A percentile compares a stretch with the other conserved stretches of the same genome.
These are phyloP conservation scores for Coffea humblotiana DNA, from an alignment of 305 asterid genomes.

Conservation along the genomic window DNA sequence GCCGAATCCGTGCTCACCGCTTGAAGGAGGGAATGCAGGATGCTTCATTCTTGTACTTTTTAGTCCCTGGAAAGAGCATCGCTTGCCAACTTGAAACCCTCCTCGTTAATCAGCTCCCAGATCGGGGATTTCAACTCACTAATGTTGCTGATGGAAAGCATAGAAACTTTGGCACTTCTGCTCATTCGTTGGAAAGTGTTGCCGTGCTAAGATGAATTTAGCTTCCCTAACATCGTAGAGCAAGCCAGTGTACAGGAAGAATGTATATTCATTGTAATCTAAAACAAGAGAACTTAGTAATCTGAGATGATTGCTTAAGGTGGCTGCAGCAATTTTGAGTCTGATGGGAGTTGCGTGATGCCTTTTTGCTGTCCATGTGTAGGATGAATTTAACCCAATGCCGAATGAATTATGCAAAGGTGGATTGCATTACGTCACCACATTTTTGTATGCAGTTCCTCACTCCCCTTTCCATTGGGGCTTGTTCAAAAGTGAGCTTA, in stretches of 20 bases:
- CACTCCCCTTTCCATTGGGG: no score
- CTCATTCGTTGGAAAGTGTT: slow-evolving; percentile 42
- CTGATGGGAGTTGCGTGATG: slow-evolving; percentile 34
- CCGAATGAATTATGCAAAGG: no score
- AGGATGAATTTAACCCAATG: neutral
- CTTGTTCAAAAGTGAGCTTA: no score
- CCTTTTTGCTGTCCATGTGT: neutral
- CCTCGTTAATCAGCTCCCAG: slow-evolving; percentile 85
- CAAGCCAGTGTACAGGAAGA: slow-evolving; percentile 20
- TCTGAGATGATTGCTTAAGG: slow-evolving; percentile 9
- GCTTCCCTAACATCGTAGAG: neutral
- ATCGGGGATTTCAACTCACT: slow-evolving; percentile 58
- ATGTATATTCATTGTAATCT: slow-evolving; percentile 11
- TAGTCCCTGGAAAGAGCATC: slow-evolving; percentile 83
- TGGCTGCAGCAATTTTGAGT: slow-evolving; percentile 58
- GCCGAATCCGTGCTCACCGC: slow-evolving; percentile 81
- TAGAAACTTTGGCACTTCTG: slow-evolving; percentile 78
- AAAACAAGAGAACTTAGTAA: neutral
- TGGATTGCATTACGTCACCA: neutral
- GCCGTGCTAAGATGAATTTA: slow-evolving; percentile 41
- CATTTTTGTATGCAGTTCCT: no score
- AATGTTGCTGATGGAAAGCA: slow-evolving; percentile 92
- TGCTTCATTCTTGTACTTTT: slow-evolving; percentile 64
- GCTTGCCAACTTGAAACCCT: slow-evolving; percentile 94
- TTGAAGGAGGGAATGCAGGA: slow-evolving; percentile 69